These are phyloP conservation scores for Circinella minor DNA, from an alignment of 371 early-diverging fungal species.

Conservation along the genomic window DNA sequence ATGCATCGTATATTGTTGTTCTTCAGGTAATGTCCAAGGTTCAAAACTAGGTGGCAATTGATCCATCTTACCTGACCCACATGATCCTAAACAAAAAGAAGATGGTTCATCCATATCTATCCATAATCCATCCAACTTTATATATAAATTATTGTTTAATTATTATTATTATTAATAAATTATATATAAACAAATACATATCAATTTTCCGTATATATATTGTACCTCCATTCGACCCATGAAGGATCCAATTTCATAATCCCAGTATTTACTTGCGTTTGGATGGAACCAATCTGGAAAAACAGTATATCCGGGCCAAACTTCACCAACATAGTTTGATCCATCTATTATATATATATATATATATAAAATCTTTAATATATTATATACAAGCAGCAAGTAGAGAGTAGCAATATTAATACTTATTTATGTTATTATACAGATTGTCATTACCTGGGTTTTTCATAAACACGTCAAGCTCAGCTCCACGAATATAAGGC, in stretches of 20 bases:
- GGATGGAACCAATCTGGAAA: conserved; percentile 34
- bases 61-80: conserved; percentile 23
- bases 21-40: conserved; percentile 34
- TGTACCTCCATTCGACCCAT: conserved; percentile 8
- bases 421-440: too few relatives aligned
- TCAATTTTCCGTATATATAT: too few relatives aligned
- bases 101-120: conserved; percentile 80
- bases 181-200: too few relatives aligned
- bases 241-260: conserved; percentile 18
- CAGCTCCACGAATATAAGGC: conserved; percentile 44
- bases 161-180: too few relatives aligned
- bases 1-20: conserved; percentile 25
- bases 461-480: conserved; percentile 53
- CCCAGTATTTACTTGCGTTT: conserved; percentile 18
- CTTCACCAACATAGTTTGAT: conserved; percentile 52
- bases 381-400: too few relatives aligned
- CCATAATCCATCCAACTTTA: conserved; percentile 49
- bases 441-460: conserved; percentile 13
- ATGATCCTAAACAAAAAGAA: conserved; percentile 46
- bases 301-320: conserved; percentile 71
- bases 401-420: too few relatives aligned
- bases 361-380: background rate
- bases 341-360: conserved; percentile 38
- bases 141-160: too few relatives aligned
- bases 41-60: conserved; percentile 24